Evolutionary conservation across 1,284 basidiomycete genomes (phyloP).

Genomic region (Fomitopsis schrenkii): DNA sequence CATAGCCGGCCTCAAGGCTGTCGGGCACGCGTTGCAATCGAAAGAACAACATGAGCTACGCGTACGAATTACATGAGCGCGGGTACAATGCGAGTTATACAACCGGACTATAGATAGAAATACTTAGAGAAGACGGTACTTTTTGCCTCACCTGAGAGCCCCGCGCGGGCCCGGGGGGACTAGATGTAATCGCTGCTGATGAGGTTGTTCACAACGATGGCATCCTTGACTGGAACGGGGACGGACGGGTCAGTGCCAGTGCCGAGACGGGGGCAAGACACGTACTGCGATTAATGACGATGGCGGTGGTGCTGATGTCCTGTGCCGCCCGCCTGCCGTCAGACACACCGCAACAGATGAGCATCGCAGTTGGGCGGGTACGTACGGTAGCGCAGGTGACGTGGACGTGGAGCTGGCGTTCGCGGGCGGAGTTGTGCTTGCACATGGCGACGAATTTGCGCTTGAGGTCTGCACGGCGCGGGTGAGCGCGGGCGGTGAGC

Average conservation of each 20-base stretch:
- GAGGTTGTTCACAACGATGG: constrained; percentile 23
- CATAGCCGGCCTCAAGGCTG: neutral
- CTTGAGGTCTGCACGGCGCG: constrained; percentile 35
- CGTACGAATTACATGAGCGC: neutral
- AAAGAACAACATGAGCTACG: neutral
- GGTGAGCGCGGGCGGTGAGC: neutral
- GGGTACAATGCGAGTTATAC: neutral
- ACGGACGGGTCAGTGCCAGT: neutral
- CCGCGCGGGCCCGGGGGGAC: neutral
- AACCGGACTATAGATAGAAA: neutral
- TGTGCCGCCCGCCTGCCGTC: constrained; percentile 12
- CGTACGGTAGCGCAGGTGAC: constrained; percentile 52
- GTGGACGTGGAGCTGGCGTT: constrained; percentile 45
- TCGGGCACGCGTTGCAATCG: neutral
- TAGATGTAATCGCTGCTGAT: constrained; percentile 21
- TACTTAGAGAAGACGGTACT: neutral
- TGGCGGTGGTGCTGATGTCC: constrained; percentile 47
- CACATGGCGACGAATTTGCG: constrained; percentile 46
- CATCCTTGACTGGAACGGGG: constrained; percentile 38
- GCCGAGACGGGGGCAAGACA: neutral
- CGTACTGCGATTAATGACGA: constrained; percentile 44
- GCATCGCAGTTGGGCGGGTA: constrained; percentile 8
- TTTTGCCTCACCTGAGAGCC: neutral
- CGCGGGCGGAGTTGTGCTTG: constrained; percentile 39
- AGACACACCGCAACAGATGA: neutral